Percentiles rank a stretch among this genome's conserved stretches.
phyloP scores from a whole-genome alignment of 2,329 filamentous ascomycete species.

The Alternaria triticina region DNA sequence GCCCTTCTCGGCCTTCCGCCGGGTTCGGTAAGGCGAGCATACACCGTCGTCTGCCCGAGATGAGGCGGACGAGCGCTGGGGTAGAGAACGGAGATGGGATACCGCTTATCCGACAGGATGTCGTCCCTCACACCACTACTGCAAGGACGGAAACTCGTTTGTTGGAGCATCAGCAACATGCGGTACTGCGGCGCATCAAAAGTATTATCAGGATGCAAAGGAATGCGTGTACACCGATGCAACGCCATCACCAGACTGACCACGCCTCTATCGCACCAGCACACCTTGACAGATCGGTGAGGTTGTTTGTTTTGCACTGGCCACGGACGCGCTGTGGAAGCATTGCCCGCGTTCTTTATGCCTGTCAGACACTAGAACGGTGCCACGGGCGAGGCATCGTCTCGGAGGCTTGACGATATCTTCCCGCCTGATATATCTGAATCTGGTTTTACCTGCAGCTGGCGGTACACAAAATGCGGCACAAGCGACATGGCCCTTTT shows the following conservation, averaged over 20 bases:
- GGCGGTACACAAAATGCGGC: conserved; percentile 24
- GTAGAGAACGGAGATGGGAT: conserved; percentile 17
- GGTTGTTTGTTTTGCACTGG: conserved; percentile 8
- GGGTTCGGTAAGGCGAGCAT: not conserved
- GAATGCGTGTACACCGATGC: conserved; percentile 21
- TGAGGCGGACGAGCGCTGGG: conserved; percentile 26
- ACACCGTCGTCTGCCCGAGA: conserved; percentile 7
- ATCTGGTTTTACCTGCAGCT: conserved; percentile 31
- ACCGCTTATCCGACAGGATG: conserved; percentile 24
- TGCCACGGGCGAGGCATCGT: conserved; percentile 23
- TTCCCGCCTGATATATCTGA: conserved; percentile 26
- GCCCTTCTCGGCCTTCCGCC: not conserved
- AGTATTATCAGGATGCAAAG: conserved; percentile 26
- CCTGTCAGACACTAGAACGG: conserved; percentile 14
- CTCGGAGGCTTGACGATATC: conserved; percentile 25
- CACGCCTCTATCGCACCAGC: conserved; percentile 11
- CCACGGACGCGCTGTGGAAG: conserved; percentile 1
- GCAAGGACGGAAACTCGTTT: conserved; percentile 33
- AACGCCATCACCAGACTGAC: conserved; percentile 14
- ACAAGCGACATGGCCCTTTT: conserved; percentile 10
- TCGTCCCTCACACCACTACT: conserved; percentile 25
- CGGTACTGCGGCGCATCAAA: conserved; percentile 24
- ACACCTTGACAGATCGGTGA: conserved; percentile 22
- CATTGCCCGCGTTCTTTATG: conserved; percentile 15
- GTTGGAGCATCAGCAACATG: conserved; percentile 21